Base-by-base conservation (phyloP, 345 rosid species). In the Acer negundo region DNA sequence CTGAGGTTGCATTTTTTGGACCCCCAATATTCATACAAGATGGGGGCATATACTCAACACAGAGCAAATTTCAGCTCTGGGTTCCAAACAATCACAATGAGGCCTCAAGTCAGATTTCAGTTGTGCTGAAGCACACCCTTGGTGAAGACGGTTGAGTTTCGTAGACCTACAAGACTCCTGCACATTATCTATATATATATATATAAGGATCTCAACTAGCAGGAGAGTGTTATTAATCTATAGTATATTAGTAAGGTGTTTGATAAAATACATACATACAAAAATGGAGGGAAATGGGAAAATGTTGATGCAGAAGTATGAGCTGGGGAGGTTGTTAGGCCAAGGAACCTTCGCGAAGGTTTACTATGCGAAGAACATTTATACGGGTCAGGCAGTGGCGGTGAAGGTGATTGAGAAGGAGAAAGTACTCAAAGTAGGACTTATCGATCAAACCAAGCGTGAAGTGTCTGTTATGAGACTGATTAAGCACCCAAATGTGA, bases 281-380 rank as follows among this genome's bases (percentile, higher is more conserved):
- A 68, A 62, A 79, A 79, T 85, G 88, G 86, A 81, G 31, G 16
- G 63, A n/a, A 79, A 81, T 26, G 86, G 80, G 72, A 77, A 71
- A 20, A 80, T 79, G 73, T 49, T 85, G 83, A 71, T 81, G 88
- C 82, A 85, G 51, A 85, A 76, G 72, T 81, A 83, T 61, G 88
- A 83, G 74, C 68, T 85, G 20, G 86, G 88, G 49, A 79, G 47
- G 69, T 70, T 83, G 78, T 72, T 85, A 73, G 88, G 88, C 53
- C 88, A 82, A 74, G 88, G 88, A 66, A 85, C 82, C 31, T 82
- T 85, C 63, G 88, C 82, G 46, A 79, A 80, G 78, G 88, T 85
- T 22, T 80, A 79, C 62, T 75, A 83, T 46, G 88, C 78, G 1
- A 79, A 81, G 76, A 72, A 83, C 79, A 81, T 83, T 23, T 26